Percentiles rank a stretch among this genome's conserved stretches.
Conservation (phyloP, 345 rosid genomes). For the Eucalyptus caleyi region DNA sequence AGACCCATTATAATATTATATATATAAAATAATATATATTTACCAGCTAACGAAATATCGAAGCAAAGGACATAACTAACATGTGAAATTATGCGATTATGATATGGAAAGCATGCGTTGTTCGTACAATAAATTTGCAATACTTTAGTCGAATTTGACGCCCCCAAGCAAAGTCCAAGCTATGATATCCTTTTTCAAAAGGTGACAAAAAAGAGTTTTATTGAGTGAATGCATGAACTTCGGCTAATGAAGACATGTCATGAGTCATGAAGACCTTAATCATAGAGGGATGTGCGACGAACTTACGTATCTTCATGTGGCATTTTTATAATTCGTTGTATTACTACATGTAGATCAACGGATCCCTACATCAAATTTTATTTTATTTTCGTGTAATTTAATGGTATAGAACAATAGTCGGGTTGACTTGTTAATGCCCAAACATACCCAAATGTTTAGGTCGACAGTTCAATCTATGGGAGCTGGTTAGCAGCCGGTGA, state of each 20-base stretch:
- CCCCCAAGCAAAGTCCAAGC: not conserved
- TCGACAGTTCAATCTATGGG: not conserved
- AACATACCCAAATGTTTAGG: not conserved
- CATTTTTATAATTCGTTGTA: too few species aligned
- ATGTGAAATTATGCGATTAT: not conserved
- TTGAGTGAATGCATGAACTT: not conserved
- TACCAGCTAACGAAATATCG: not conserved
- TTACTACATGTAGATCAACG: too few species aligned
- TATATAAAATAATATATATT: not conserved
- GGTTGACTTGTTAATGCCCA: not conserved
- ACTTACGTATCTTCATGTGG: too few species aligned
- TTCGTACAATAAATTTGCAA: not conserved
- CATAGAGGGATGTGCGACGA: not conserved
- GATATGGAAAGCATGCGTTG: not conserved
- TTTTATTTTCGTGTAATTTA: not conserved
- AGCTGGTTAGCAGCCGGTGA: not conserved
- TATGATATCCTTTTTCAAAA: not conserved
- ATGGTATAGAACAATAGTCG: not conserved
- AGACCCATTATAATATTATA: too few species aligned
- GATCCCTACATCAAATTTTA: too few species aligned
- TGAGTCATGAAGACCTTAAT: not conserved
- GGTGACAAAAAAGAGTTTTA: not conserved
- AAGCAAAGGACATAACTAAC: not conserved
- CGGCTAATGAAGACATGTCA: not conserved
- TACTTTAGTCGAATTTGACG: not conserved